Evolutionary conservation across 192 early-diverging fungal genomes (phyloP).

Genomic region (Paraglomus occultum): DNA sequence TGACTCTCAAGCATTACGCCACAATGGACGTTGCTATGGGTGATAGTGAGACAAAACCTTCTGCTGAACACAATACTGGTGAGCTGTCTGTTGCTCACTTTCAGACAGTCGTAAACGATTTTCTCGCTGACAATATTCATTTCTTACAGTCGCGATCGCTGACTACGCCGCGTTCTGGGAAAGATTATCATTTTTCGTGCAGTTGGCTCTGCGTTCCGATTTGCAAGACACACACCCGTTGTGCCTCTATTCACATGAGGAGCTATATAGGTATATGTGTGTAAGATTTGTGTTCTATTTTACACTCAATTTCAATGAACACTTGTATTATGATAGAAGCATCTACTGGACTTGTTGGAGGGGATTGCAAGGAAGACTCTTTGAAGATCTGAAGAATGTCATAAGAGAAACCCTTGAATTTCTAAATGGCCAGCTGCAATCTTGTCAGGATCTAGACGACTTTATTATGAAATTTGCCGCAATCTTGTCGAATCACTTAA

Average conservation of each 20-base stretch:
- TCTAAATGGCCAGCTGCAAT: conserved; percentile 15
- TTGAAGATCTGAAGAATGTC: conserved; percentile 2
- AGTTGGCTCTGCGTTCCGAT: conserved; percentile 10
- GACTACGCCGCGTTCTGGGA: conserved; percentile 29
- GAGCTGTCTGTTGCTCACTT: background rate
- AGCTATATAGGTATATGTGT: conserved; percentile 29
- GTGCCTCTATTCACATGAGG: conserved; percentile 32
- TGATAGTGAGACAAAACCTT: background rate
- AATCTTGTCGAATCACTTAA: conserved; percentile 26
- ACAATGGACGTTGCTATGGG: conserved; percentile 8
- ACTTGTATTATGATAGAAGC: background rate
- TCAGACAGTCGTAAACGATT: background rate
- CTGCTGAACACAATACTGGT: background rate
- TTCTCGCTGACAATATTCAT: background rate
- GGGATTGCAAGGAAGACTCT: conserved; percentile 28
- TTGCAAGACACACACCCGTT: conserved; percentile 23
- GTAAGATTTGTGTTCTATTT: background rate
- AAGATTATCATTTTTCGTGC: conserved; percentile 28
- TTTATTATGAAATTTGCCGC: conserved; percentile 21
- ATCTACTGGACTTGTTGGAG: conserved; percentile 37
- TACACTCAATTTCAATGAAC: background rate
- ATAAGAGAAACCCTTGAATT: conserved; percentile 14
- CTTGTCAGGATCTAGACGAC: background rate
- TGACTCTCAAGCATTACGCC: too few species aligned
- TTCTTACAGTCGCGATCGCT: conserved; percentile 13